Evolutionary conservation across 148 eudicot species (phyloP).

Genomic region (Chenopodium formosanum): DNA sequence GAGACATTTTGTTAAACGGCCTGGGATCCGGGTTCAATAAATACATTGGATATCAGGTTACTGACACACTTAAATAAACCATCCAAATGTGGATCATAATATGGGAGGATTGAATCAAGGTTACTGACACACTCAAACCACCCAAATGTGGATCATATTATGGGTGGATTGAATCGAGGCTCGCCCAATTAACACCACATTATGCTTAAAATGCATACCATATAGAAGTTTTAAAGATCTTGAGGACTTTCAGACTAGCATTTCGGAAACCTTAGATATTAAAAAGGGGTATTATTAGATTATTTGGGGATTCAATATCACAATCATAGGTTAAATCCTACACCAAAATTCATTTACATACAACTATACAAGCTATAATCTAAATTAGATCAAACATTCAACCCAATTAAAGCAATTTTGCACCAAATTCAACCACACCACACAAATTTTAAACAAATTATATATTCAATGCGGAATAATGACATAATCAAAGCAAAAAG

Average conservation of each 20-base stretch:
- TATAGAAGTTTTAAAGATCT: neutral
- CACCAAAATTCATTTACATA: neutral
- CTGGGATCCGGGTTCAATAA: neutral
- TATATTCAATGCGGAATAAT: too few relatives aligned
- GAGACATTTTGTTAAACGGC: neutral
- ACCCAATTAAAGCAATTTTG: neutral
- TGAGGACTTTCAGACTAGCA: neutral
- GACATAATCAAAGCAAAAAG: neutral
- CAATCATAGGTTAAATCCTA: neutral
- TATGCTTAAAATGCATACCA: neutral
- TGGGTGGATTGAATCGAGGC: neutral
- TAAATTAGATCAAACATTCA: neutral
- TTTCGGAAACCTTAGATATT: neutral
- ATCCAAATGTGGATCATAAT: too few relatives aligned
- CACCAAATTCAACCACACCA: neutral
- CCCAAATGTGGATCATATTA: conserved; percentile 3
- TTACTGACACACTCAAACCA: neutral
- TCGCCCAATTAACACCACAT: neutral
- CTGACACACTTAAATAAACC: neutral
- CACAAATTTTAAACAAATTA: neutral
- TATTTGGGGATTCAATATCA: neutral
- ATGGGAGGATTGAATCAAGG: too few relatives aligned
- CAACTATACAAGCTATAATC: neutral
- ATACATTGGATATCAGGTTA: neutral
- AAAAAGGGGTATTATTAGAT: too few relatives aligned